These are phyloP conservation scores for Candolleomyces efflorescens DNA, from an alignment of 768 basidiomycete genomes.

Conservation along the genomic window DNA sequence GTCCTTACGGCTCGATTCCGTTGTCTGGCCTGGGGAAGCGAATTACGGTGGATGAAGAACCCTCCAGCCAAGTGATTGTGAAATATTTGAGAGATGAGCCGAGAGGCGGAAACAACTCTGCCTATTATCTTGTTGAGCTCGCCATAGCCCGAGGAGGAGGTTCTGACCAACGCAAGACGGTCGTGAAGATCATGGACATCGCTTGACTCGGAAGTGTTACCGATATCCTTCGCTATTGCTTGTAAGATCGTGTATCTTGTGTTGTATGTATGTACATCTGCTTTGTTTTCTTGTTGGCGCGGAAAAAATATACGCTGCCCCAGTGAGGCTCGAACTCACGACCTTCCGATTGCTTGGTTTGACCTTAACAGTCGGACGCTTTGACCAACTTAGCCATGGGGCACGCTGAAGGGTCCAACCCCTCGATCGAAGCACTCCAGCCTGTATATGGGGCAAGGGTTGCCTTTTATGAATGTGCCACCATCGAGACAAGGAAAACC, in stretches of 20 bases:
- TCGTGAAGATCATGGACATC: background rate
- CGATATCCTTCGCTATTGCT: too few species aligned
- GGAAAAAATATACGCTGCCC: constrained; percentile 32
- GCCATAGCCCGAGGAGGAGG: background rate
- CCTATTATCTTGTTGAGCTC: background rate
- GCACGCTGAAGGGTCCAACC: constrained; percentile 26
- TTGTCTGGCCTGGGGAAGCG: background rate
- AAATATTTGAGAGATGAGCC: background rate
- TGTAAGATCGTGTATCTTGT: too few species aligned
- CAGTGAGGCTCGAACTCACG: constrained; percentile 68
- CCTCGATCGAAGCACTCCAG: too few species aligned
- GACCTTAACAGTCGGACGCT: constrained; percentile 64
- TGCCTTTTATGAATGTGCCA: too few species aligned
- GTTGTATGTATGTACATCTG: background rate
- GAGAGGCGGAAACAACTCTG: background rate
- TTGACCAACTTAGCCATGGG: constrained; percentile 77
- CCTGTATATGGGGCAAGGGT: too few species aligned
- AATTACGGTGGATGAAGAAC: background rate
- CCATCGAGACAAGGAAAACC: too few species aligned
- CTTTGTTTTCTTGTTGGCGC: background rate
- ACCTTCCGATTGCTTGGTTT: constrained; percentile 47
- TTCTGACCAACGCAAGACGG: background rate
- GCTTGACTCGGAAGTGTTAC: background rate
- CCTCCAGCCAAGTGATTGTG: background rate
- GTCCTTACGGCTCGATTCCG: too few species aligned